Conservation (phyloP, 768 basidiomycete genomes). For the Boletus vermiculosoides region DNA sequence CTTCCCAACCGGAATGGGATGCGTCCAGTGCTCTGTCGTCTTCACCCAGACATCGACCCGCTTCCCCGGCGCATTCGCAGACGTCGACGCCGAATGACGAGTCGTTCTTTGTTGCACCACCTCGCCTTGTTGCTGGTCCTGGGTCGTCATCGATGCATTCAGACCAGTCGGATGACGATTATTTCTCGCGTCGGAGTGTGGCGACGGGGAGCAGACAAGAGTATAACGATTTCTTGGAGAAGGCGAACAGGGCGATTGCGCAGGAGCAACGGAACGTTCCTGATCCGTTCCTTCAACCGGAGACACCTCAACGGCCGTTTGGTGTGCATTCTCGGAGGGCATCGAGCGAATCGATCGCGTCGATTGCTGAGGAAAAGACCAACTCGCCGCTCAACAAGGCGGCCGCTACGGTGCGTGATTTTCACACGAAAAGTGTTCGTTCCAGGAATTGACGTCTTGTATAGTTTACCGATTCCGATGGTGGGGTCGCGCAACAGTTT, state of each 20-base stretch:
- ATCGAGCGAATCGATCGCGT: constrained; percentile 89
- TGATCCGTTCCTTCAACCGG: constrained; percentile 74
- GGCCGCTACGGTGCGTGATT: constrained; percentile 67
- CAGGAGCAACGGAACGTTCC: constrained; percentile 74
- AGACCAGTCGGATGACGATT: constrained; percentile 63
- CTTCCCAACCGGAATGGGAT: constrained; percentile 78
- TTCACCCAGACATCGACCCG: constrained; percentile 39
- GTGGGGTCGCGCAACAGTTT: constrained; percentile 87
- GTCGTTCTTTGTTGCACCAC: constrained; percentile 37
- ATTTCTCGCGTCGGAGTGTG: constrained; percentile 41
- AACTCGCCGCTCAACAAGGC: constrained; percentile 94
- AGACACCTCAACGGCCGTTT: constrained; percentile 74
- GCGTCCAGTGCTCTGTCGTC: constrained; percentile 49
- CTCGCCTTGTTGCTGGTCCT: constrained; percentile 31
- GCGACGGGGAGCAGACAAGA: constrained; percentile 37
- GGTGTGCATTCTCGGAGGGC: constrained; percentile 75
- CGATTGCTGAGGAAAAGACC: constrained; percentile 87
- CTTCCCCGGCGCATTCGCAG: constrained; percentile 64
- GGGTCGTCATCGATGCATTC: constrained; percentile 36
- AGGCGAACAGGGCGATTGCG: constrained; percentile 81
- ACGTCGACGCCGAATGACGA: constrained; percentile 51
- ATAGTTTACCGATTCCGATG: constrained; percentile 92
- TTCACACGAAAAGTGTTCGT: background rate
- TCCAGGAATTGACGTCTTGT: constrained; percentile 1
- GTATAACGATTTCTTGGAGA: constrained; percentile 79